Evolutionary conservation across 176 grass and related monocot genomes (phyloP).

Genomic region (Metroxylon sagu): DNA sequence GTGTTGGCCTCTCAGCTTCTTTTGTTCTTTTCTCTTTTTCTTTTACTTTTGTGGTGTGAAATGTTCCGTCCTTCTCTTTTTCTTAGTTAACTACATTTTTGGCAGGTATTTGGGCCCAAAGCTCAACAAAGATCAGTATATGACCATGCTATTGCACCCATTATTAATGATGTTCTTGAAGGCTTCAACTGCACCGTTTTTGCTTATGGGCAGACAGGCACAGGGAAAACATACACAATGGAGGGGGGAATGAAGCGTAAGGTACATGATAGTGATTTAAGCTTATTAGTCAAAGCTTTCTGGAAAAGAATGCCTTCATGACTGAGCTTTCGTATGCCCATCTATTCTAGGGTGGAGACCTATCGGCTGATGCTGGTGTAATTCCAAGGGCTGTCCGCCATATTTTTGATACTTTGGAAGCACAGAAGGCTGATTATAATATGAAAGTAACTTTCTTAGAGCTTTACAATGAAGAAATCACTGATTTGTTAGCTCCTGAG

Average conservation of each 20-base stretch:
- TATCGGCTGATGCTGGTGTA: constrained; percentile 58
- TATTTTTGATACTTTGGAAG: constrained; percentile 60
- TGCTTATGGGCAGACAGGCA: constrained; percentile 85
- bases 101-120: constrained; percentile 78
- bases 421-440: constrained; percentile 58
- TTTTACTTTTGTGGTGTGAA: constrained; percentile 9
- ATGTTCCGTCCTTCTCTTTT: background rate
- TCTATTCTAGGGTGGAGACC: constrained; percentile 32
- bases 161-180: constrained; percentile 66
- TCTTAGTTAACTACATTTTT: background rate
- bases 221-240: constrained; percentile 91
- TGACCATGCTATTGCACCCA: constrained; percentile 53
- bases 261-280: constrained; percentile 28
- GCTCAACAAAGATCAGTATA: constrained; percentile 58
- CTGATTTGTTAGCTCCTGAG: constrained; percentile 63
- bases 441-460: constrained; percentile 81
- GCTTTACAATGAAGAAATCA: constrained; percentile 87
- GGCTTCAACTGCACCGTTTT: constrained; percentile 93
- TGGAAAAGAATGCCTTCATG: background rate
- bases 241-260: constrained; percentile 69
- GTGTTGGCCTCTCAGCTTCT: background rate
- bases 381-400: constrained; percentile 81
- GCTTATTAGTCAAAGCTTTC: background rate
- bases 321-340: constrained; percentile 2
- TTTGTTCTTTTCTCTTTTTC: constrained; percentile 8